Evolutionary conservation across 139 green algal species (phyloP), one percentile per base, ranked within the genome.

Genomic region (Chlorella ohadii): DNA sequence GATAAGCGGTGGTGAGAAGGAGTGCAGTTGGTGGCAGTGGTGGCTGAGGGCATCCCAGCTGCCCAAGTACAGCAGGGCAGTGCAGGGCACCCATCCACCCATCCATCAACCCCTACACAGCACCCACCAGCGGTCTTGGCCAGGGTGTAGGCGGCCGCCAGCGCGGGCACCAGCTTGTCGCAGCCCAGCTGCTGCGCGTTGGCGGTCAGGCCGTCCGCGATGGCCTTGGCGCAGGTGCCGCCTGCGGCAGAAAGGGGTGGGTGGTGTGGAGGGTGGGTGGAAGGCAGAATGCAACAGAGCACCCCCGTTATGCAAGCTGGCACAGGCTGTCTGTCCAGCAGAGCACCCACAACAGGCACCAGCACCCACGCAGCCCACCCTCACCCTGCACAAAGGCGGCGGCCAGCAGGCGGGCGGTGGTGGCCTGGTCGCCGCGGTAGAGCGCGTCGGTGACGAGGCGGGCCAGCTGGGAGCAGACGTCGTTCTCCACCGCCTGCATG

Each of bases 381-480:
- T 31, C 63, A 68, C 64, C 64, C 64, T 71, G 64, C n/a, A 39
- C 34, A 34, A 71, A 71, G 64, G 64, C 64, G 64, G 64, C 64
- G n/a, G 64, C 64, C n/a, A 71, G 34, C n/a, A 71, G 64, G 64
- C 64, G 64, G 64, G 64, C 64, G 31, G 64, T 31, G 31, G 34
- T 71, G 64, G 64, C 64, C 51, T 59, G 51, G 64, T 71, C 64
- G 51, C 51, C 51, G 64, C 34, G 34, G 64, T 41, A 71, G n/a
- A 71, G 64, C n/a, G 64, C 64, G 64, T 34, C 34, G 64, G 64
- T 71, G 64, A 34, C 64, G n/a, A 71, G 64, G 20, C 31, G 64
- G 64, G 64, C 64, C 64, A 71, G 64, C 64, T 71, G 64, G 31
- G 64, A 71, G 64, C 64, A 71, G 31, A 71, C n/a, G 64, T 71